phyloP scores from a whole-genome alignment of 2,329 filamentous ascomycete species.

The Paraconiothyrium brasiliense region DNA sequence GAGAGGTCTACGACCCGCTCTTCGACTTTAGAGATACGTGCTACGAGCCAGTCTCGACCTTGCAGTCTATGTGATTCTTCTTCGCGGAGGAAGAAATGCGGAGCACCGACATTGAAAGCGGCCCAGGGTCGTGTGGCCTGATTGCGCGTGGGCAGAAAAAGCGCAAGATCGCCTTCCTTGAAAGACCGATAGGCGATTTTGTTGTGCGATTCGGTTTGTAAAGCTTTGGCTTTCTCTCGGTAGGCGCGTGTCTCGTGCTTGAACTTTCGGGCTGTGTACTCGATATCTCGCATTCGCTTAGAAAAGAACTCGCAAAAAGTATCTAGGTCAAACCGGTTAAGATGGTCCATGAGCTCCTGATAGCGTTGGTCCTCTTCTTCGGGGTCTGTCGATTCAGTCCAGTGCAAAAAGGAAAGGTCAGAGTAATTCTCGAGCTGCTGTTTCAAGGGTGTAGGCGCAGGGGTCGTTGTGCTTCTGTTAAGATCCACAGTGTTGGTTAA shows the following conservation, averaged over 20 bases:
- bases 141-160: slow-evolving; percentile 94
- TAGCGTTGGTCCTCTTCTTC: slow-evolving; percentile 78
- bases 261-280: slow-evolving; percentile 91
- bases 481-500: slow-evolving; percentile 53
- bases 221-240: slow-evolving; percentile 82
- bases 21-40: slow-evolving; percentile 88
- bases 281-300: slow-evolving; percentile 91
- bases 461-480: slow-evolving; percentile 64
- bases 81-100: slow-evolving; percentile 95
- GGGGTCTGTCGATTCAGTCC: slow-evolving; percentile 76
- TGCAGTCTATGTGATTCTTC: slow-evolving; percentile 87
- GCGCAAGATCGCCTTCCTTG: slow-evolving; percentile 92
- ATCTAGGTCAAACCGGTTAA: slow-evolving; percentile 84
- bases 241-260: slow-evolving; percentile 88
- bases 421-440: slow-evolving; percentile 68
- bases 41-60: slow-evolving; percentile 93
- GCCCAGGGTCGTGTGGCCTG: slow-evolving; percentile 96
- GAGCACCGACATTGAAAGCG: slow-evolving; percentile 96
- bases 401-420: slow-evolving; percentile 80
- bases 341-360: slow-evolving; percentile 73
- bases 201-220: slow-evolving; percentile 87
- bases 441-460: slow-evolving; percentile 62
- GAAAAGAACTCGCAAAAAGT: slow-evolving; percentile 84
- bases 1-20: slow-evolving; percentile 93
- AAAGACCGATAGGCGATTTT: slow-evolving; percentile 97